Conservation (phyloP, 164 flowering plant species). For the Akebia trifoliata region DNA sequence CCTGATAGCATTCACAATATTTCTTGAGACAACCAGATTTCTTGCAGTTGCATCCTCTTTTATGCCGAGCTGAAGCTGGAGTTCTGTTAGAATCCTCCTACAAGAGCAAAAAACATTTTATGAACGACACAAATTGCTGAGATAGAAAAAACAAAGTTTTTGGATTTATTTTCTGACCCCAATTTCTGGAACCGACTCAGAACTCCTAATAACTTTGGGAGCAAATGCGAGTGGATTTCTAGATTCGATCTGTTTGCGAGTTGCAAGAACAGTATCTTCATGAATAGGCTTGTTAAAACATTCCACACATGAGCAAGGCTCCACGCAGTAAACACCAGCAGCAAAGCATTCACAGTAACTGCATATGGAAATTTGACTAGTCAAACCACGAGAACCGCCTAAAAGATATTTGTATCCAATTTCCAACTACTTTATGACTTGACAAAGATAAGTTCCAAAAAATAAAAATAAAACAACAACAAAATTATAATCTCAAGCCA, state of each 20-base stretch:
- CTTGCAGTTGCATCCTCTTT: conserved; percentile 99
- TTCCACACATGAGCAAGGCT: conserved; percentile 62
- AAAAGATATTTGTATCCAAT: background rate
- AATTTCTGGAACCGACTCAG: conserved; percentile 42
- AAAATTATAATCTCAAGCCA: too few species aligned
- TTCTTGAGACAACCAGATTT: conserved; percentile 93
- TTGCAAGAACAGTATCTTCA: conserved; percentile 57
- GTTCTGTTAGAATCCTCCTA: conserved; percentile 81
- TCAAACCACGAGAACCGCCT: background rate
- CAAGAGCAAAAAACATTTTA: conserved; percentile 6
- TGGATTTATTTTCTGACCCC: conserved; percentile 37
- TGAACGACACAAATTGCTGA: conserved; percentile 34
- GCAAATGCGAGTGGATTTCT: conserved; percentile 81
- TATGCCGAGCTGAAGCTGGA: conserved; percentile 95
- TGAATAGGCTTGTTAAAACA: conserved; percentile 63
- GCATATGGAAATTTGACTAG: conserved; percentile 16
- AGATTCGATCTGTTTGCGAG: conserved; percentile 64
- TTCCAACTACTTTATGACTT: background rate
- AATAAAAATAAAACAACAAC: too few species aligned
- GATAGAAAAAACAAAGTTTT: conserved; percentile 12
- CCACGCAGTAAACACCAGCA: conserved; percentile 75
- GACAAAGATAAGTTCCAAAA: too few species aligned
- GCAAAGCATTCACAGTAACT: conserved; percentile 88
- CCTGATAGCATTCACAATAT: conserved; percentile 99
- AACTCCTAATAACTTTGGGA: conserved; percentile 56